Conservation (phyloP, 306 rosid genomes). For the Fragaria nilgerrensis region DNA sequence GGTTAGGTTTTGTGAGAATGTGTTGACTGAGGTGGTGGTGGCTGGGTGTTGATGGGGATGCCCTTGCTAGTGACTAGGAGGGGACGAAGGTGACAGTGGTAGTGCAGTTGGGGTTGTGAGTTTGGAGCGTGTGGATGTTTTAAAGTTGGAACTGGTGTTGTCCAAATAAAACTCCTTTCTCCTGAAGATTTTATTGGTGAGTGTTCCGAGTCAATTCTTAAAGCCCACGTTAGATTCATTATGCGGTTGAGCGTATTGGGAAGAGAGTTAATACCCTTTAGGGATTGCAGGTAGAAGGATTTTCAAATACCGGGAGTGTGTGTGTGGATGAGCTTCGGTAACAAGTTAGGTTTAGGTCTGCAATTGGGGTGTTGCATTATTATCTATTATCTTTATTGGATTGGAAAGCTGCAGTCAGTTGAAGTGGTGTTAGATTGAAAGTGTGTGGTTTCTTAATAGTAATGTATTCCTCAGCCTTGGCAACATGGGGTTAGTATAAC, state of each 20-base stretch:
- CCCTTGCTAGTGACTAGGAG: background rate
- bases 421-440: background rate
- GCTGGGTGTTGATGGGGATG: background rate
- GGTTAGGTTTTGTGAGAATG: background rate
- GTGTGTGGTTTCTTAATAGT: background rate
- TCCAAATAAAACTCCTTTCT: background rate
- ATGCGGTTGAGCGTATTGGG: background rate
- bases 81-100: background rate
- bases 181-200: background rate
- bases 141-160: background rate
- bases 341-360: background rate
- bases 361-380: background rate
- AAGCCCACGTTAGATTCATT: background rate
- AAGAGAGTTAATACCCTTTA: background rate
- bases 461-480: background rate
- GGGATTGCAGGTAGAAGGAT: background rate
- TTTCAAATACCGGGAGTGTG: background rate
- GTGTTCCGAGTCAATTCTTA: background rate
- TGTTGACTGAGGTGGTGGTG: background rate
- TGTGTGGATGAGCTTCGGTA: background rate
- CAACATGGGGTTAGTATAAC: background rate
- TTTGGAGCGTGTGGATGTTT: background rate
- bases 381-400: background rate
- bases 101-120: background rate
- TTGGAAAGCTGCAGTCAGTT: background rate